Evolutionary conservation across 129 eudicot genomes (phyloP), one percentile per base, ranked within the genome.

Genomic region (Apium graveolens): DNA sequence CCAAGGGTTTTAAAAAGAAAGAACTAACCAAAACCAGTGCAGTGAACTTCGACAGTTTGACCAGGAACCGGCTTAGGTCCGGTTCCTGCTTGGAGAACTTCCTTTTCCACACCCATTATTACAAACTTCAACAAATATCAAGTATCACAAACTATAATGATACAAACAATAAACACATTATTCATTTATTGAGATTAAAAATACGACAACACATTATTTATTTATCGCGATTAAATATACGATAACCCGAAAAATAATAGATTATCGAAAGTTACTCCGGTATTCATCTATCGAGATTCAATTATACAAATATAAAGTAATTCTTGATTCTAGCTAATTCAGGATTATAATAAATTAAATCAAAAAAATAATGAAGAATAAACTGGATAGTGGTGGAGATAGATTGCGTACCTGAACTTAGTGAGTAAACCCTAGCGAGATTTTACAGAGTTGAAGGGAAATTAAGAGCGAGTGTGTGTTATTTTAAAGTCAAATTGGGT

Each of bases 11-110:
- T 27, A 31, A 27, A 21, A 4, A 55, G 34, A 73, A 20, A 68
- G 73, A 31, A 21, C 80, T 76, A 69, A 86, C 98, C 98, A 73
- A 44, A 94, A 44, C 98, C 98, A 55, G 98, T 94, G 79, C 98
- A 94, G 91, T 94, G 98, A 72, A 94, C 98, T 78, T 97, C 90
- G 82, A 94, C 98, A 27, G 78, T 87, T 73, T 94, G 98, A 26
- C 98, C 98, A 74, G 84, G 77, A 11, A 39, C 72, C 9, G 98
- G 98, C 57, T 91, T 94, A 18, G 98, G 96, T 7, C 98, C 98
- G 72, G 76, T 88, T 43, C 97, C 97, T 74, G 97, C 44, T 51
- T 87, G 82, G 81, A 94, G 34, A 9, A 91, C 13, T 75, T 94
- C 90, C 92, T 94, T 94, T 81, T 89, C 92, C 31, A 94, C 84